phyloP scores from a whole-genome alignment of 176 grass and related monocot species.

The Typha latifolia region DNA sequence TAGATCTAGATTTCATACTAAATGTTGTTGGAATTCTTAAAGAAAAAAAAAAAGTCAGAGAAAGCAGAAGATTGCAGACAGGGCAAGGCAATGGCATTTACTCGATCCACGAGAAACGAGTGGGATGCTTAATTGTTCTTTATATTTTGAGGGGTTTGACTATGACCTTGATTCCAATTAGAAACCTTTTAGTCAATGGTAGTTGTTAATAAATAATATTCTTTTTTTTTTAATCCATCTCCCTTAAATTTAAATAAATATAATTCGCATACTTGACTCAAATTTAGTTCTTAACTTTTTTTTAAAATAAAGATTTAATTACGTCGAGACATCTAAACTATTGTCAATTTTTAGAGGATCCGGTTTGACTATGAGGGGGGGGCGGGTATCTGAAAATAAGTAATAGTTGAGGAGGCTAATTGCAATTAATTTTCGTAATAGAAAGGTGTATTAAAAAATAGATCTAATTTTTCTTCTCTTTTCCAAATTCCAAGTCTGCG shows the following conservation, averaged over 20 bases:
- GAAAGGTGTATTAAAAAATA: too few species aligned
- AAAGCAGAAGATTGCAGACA: background rate
- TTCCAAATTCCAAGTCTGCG: background rate
- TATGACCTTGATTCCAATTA: slow-evolving; percentile 1
- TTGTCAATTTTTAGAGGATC: too few species aligned
- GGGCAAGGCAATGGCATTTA: slow-evolving; percentile 32
- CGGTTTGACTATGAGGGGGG: too few species aligned
- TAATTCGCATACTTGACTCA: background rate
- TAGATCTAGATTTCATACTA: too few species aligned
- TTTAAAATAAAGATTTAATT: background rate
- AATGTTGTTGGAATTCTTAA: background rate
- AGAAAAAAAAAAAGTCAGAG: background rate
- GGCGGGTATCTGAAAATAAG: too few species aligned
- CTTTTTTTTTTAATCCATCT: background rate
- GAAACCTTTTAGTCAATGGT: background rate
- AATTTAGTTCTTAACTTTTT: background rate
- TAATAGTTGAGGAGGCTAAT: too few species aligned
- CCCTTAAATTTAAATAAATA: background rate
- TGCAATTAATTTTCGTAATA: too few species aligned
- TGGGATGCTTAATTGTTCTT: slow-evolving; percentile 14
- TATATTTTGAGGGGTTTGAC: slow-evolving; percentile 20
- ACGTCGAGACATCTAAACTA: background rate
- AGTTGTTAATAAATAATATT: background rate
- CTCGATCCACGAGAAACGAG: slow-evolving; percentile 22
- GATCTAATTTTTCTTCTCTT: background rate